Evolutionary conservation across 306 rosid genomes (phyloP), one percentile per base, ranked within the genome.

Genomic region (Lathyrus oleraceus): DNA sequence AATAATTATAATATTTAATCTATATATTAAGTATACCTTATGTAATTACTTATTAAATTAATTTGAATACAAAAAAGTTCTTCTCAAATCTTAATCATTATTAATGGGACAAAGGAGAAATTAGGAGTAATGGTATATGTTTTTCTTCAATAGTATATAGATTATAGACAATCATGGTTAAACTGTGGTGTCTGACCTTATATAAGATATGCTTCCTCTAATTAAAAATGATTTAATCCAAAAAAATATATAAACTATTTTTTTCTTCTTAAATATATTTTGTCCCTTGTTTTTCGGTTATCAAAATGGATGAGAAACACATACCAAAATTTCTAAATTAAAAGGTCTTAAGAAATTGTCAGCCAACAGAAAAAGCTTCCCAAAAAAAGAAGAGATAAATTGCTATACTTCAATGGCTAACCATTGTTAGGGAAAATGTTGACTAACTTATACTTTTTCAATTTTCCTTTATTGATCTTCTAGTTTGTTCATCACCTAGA

Each of bases 311-410:
- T 23, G 13, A 19, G 53, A 40, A 10, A 49, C 58, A 38, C 42
- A 68, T 27, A 62, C 32, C 21, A 57, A 57, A 62, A 52, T 36
- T 76, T 79, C 92, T 83, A 35, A 77, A 83, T 63, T 72, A 12
- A 16, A 83, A 85, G 85, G 63, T 82, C 85, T 42, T 15, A 47
- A 53, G 27, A 49, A 64, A 70, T 79, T 85, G 14, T 75, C 48
- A 79, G 17, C 85, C 83, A 72, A 81, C 67, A 72, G 47, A 52
- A 60, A 72, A 9, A 7, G 19, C 39, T 65, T 56, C 59, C 81
- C 42, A 79, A 83, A 81, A 82, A 68, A 70, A 16, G 32, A 57
- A 54, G 14, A 73, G 47, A 68, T 65, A 71, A 71, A 85, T 79
- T 70, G 79, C 45, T 49, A 20, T 67, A 11, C 45, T 61, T 73